Percentiles rank a stretch among this genome's conserved stretches.
These are phyloP conservation scores for Alternaria sp. DNA, from an alignment of 2,329 filamentous ascomycete species.

Conservation along the genomic window DNA sequence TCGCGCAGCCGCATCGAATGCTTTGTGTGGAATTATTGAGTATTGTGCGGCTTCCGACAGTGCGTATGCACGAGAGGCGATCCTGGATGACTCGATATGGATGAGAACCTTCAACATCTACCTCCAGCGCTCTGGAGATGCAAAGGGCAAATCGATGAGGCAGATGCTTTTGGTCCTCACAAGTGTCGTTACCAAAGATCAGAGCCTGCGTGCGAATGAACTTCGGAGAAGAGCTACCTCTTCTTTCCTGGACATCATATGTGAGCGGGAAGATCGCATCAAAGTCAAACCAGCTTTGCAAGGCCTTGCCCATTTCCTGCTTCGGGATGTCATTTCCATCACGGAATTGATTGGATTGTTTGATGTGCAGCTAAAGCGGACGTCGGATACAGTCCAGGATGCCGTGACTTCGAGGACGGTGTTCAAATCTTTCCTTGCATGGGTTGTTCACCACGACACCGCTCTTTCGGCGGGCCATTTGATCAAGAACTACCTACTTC, in stretches of 20 bases:
- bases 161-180: slow-evolving; percentile 56
- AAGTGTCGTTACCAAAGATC: slow-evolving; percentile 44
- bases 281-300: slow-evolving; percentile 76
- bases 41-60: slow-evolving; percentile 45
- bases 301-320: slow-evolving; percentile 71
- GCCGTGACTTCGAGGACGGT: slow-evolving; percentile 28
- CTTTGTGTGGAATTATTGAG: slow-evolving; percentile 57
- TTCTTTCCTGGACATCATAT: slow-evolving; percentile 67
- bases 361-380: slow-evolving; percentile 21
- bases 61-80: slow-evolving; percentile 36
- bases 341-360: slow-evolving; percentile 53
- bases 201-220: slow-evolving; percentile 28
- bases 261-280: slow-evolving; percentile 67
- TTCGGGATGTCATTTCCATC: slow-evolving; percentile 64
- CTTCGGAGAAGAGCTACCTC: slow-evolving; percentile 38
- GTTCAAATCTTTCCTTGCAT: slow-evolving; percentile 42
- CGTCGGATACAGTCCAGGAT: slow-evolving; percentile 2
- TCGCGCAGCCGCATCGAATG: slow-evolving; percentile 58
- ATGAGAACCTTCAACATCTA: slow-evolving; percentile 51
- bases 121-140: slow-evolving; percentile 53
- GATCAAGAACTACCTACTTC: slow-evolving; percentile 45
- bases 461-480: slow-evolving; percentile 51
- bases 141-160: slow-evolving; percentile 58
- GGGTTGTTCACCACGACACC: slow-evolving; percentile 53
- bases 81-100: slow-evolving; percentile 53